A percentile compares a stretch with the other conserved stretches of the same genome.
Conservation (phyloP, 495 filamentous ascomycete species). For the Podospora appendiculata region DNA sequence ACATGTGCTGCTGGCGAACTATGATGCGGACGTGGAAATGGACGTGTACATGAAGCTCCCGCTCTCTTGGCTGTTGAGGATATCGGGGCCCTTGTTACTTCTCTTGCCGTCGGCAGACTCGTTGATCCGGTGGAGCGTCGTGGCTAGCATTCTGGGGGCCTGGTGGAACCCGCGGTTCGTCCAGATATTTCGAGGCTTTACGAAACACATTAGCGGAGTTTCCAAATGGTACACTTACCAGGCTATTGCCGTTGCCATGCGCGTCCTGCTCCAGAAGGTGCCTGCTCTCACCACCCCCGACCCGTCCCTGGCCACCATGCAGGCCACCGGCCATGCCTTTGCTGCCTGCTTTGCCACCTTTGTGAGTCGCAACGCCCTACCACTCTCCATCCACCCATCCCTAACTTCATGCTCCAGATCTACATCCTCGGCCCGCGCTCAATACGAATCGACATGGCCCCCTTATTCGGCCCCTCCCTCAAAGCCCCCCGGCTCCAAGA, state of each 20-base stretch:
- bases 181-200: conserved; percentile 54
- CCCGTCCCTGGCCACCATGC: conserved; percentile 24
- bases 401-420: conserved; percentile 16
- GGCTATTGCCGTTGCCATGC: conserved; percentile 48
- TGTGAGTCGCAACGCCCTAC: conserved; percentile 33
- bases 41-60: neutral
- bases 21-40: conserved; percentile 5
- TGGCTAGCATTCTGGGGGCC: conserved; percentile 47
- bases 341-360: conserved; percentile 45
- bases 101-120: conserved; percentile 21
- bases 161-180: conserved; percentile 76
- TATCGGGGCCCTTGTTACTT: conserved; percentile 10
- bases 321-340: conserved; percentile 47
- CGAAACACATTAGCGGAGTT: conserved; percentile 56
- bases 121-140: conserved; percentile 40
- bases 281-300: conserved; percentile 37
- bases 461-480: conserved; percentile 41
- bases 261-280: conserved; percentile 46
- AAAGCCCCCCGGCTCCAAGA: conserved; percentile 11
- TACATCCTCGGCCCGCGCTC: conserved; percentile 39
- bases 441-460: conserved; percentile 48
- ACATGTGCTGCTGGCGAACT: conserved; percentile 17
- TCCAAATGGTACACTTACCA: conserved; percentile 64
- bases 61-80: neutral
- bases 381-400: neutral